phyloP scores from a whole-genome alignment of 2,329 filamentous ascomycete genomes.

The Exophiala dermatitidis region DNA sequence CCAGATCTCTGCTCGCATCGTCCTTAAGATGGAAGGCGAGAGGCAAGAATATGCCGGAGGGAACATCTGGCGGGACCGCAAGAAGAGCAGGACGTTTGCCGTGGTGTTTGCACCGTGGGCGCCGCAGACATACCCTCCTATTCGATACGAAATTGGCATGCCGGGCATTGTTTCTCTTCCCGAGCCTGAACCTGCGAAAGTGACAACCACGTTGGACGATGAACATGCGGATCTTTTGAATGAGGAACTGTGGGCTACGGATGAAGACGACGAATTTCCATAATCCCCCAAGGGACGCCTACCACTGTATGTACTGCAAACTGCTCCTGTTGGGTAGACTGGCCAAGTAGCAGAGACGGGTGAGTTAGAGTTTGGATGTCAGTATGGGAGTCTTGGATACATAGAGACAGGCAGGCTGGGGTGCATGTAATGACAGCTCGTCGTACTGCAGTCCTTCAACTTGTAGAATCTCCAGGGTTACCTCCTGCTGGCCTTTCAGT shows the following conservation, averaged over 20 bases:
- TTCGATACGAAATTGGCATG: conserved; percentile 20
- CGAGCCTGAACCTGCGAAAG: neutral
- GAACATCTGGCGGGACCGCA: conserved; percentile 15
- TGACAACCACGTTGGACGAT: neutral
- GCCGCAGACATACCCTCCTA: conserved; percentile 9
- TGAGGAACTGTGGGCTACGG: conserved; percentile 21
- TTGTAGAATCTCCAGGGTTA: too few relatives aligned
- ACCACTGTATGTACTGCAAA: neutral
- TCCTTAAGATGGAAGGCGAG: conserved; percentile 62
- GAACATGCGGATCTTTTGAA: conserved; percentile 21
- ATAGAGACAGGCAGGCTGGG: neutral
- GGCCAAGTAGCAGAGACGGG: neutral
- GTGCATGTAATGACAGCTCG: neutral
- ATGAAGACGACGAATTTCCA: conserved; percentile 21
- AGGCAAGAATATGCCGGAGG: conserved; percentile 32
- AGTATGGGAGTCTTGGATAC: neutral
- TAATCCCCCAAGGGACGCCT: neutral
- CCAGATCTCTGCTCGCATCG: conserved; percentile 75
- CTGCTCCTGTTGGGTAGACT: neutral
- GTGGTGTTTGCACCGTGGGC: conserved; percentile 83
- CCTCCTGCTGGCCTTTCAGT: too few relatives aligned
- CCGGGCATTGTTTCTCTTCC: conserved; percentile 19
- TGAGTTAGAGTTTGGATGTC: too few relatives aligned
- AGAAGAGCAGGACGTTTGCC: conserved; percentile 68
- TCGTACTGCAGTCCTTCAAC: too few relatives aligned